Evolutionary conservation across 345 rosid genomes (phyloP).

Genomic region (Aegle marmelos): DNA sequence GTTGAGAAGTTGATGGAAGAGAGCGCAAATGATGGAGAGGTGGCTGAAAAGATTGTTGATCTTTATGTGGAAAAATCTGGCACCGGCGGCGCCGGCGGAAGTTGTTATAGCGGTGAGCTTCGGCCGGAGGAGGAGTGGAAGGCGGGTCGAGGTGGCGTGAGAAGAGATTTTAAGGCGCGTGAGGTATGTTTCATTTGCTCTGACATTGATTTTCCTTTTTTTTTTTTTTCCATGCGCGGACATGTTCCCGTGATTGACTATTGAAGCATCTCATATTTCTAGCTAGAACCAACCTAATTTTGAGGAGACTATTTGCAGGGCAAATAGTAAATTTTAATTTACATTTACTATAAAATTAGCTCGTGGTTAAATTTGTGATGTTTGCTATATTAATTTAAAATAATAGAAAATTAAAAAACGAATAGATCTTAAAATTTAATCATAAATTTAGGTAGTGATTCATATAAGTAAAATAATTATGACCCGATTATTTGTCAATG

Average conservation of each 20-base stretch:
- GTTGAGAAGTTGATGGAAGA: conserved; percentile 66
- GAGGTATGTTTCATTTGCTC: conserved; percentile 27
- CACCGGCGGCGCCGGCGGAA: background rate
- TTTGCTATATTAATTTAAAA: too few relatives aligned
- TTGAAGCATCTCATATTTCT: background rate
- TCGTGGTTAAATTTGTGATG: too few relatives aligned
- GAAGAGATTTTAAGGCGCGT: conserved; percentile 21
- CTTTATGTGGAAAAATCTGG: conserved; percentile 36
- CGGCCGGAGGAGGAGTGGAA: background rate
- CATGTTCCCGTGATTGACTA: background rate
- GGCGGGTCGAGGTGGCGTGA: conserved; percentile 6
- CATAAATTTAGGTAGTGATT: too few relatives aligned
- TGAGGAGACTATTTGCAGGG: background rate
- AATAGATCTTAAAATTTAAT: too few relatives aligned
- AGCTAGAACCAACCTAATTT: background rate
- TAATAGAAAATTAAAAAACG: too few relatives aligned
- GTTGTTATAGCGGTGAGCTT: background rate
- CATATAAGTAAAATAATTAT: too few relatives aligned
- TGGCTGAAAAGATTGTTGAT: conserved; percentile 62
- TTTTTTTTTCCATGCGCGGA: background rate
- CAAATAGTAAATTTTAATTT: too few relatives aligned
- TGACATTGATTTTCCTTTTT: background rate
- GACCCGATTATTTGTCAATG: background rate
- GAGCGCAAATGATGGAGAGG: conserved; percentile 60
- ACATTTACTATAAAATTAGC: background rate